Evolutionary conservation across 176 grass and related monocot species (phyloP).

Genomic region (Rhynchospora breviuscula): DNA sequence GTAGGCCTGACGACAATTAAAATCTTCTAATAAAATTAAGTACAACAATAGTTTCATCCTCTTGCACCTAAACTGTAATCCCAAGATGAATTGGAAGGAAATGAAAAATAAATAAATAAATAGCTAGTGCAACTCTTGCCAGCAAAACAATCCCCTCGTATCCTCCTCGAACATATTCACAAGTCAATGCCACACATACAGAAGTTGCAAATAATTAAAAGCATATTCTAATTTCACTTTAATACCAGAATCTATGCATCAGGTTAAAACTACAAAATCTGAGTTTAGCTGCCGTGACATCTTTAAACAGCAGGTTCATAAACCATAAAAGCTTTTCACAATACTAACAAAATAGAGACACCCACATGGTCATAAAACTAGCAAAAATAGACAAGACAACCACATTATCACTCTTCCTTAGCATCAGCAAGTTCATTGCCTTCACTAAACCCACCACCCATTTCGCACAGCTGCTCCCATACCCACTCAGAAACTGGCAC

Average conservation of each 20-base stretch:
- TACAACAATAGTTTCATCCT: not conserved
- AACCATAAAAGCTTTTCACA: not conserved
- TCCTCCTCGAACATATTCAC: not conserved
- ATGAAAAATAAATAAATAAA: not conserved
- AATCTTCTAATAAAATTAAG: not conserved
- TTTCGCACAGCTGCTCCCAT: slow-evolving; percentile 67
- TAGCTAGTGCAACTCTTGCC: not conserved
- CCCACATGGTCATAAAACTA: not conserved
- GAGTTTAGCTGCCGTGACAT: not conserved
- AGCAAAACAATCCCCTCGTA: not conserved
- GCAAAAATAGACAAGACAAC: not conserved
- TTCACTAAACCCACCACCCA: slow-evolving; percentile 52
- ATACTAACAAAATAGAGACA: not conserved
- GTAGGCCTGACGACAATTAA: not conserved
- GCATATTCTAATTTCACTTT: not conserved
- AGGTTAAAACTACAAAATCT: not conserved
- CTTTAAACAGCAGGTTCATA: not conserved
- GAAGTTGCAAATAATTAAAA: not conserved
- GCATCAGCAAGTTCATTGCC: slow-evolving; percentile 20
- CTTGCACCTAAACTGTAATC: not conserved
- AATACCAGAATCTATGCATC: not conserved
- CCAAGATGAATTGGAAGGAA: not conserved
- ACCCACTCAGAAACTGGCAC: slow-evolving; percentile 53
- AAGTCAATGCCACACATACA: not conserved
- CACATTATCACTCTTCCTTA: slow-evolving; percentile 23